Conservation (phyloP, 805 yeast species). For the Saturnispora quitensis region DNA sequence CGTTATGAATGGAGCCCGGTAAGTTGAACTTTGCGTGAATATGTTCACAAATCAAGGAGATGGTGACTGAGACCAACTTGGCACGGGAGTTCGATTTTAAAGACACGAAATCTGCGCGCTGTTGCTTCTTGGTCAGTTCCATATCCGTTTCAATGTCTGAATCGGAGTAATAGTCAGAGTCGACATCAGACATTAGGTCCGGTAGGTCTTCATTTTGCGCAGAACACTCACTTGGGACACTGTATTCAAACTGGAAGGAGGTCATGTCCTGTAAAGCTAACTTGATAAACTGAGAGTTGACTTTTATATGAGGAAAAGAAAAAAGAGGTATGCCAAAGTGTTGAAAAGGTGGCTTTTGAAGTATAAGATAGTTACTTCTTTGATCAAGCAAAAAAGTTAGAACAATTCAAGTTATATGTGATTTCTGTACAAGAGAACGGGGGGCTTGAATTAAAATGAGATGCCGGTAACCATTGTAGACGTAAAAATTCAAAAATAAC, state of each 20-base stretch:
- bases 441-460: background rate
- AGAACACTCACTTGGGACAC: background rate
- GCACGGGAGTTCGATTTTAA: background rate
- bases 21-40: slow-evolving; percentile 4
- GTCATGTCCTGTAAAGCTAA: background rate
- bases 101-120: background rate
- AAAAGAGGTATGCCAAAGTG: background rate
- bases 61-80: slow-evolving; percentile 4
- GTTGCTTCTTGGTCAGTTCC: background rate
- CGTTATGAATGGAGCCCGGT: background rate
- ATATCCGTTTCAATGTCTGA: slow-evolving; percentile 3
- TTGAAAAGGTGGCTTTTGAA: background rate
- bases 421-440: background rate
- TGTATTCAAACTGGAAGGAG: background rate
- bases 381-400: background rate
- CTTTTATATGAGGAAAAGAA: background rate
- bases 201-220: slow-evolving; percentile 6
- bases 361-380: background rate
- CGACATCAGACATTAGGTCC: slow-evolving; percentile 10
- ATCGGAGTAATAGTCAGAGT: slow-evolving; percentile 2
- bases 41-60: slow-evolving; percentile 3
- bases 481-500: background rate
- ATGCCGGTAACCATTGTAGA: background rate
- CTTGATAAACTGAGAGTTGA: background rate
- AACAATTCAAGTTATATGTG: background rate